phyloP scores from a whole-genome alignment of 257 asterid genomes.

The Nicotiana attenuata region DNA sequence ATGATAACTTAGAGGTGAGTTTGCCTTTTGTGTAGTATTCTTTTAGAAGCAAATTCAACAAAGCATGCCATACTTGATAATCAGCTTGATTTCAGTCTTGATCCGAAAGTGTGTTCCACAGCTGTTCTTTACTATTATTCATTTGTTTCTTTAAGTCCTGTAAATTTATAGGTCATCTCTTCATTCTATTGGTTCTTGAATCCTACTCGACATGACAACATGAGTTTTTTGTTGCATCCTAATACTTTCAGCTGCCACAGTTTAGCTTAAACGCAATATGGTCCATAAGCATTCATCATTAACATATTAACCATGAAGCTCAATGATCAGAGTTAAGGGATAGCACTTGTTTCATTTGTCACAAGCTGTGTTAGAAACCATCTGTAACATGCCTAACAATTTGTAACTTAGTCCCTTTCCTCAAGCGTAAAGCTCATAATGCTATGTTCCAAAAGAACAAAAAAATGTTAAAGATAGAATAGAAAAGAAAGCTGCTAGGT shows the following conservation, averaged over 20 bases:
- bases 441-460: background rate
- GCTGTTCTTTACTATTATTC: background rate
- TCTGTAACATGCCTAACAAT: background rate
- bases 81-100: background rate
- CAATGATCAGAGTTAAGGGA: background rate
- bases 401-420: background rate
- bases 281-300: too few relatives aligned
- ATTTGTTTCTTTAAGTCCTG: background rate
- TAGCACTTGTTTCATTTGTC: background rate
- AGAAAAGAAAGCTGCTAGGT: background rate
- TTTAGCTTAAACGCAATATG: too few relatives aligned
- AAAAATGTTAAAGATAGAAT: background rate
- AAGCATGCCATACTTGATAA: background rate
- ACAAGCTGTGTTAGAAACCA: background rate
- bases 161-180: constrained; percentile 4
- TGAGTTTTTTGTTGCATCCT: background rate
- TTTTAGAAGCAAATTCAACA: background rate
- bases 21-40: constrained; percentile 1
- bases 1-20: constrained; percentile 7
- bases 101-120: background rate
- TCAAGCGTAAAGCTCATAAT: background rate
- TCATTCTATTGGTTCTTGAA: background rate
- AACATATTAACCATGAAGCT: background rate
- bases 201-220: background rate
- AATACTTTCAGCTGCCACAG: background rate